Percentiles rank a stretch among this genome's conserved stretches.
These are phyloP conservation scores for Phlebopus sp. DNA, from an alignment of 1,284 basidiomycete species.

Conservation along the genomic window DNA sequence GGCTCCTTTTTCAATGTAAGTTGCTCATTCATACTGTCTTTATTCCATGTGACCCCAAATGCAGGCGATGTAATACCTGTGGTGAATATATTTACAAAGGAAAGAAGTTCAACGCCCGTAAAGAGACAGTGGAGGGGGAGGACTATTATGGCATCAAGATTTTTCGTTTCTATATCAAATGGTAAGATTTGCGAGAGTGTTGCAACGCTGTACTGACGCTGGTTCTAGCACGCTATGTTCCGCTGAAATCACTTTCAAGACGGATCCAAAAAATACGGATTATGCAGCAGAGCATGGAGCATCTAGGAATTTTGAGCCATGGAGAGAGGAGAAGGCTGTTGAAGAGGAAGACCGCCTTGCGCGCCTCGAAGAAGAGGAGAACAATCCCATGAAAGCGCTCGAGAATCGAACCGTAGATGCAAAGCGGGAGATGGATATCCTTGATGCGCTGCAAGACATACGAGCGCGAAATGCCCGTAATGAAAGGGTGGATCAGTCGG, in stretches of 20 bases:
- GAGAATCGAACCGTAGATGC: slow-evolving; percentile 91
- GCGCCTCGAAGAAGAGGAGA: slow-evolving; percentile 82
- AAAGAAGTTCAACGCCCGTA: slow-evolving; percentile 99
- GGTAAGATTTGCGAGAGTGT: slow-evolving; percentile 39
- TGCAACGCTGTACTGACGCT: slow-evolving; percentile 1
- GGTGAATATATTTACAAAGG: slow-evolving; percentile 98
- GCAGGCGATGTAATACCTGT: slow-evolving; percentile 87
- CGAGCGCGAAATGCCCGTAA: slow-evolving; percentile 89
- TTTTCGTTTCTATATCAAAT: slow-evolving; percentile 83
- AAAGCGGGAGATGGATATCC: slow-evolving; percentile 97
- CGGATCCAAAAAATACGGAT: slow-evolving; percentile 97
- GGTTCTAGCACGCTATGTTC: slow-evolving; percentile 80
- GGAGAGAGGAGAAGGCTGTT: slow-evolving; percentile 74
- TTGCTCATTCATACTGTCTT: slow-evolving; percentile 9
- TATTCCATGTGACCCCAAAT: slow-evolving; percentile 4
- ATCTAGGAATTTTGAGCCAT: slow-evolving; percentile 91
- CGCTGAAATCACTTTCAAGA: slow-evolving; percentile 99
- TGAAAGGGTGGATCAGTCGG: slow-evolving; percentile 72
- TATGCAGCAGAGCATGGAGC: slow-evolving; percentile 92
- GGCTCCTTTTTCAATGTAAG: slow-evolving; percentile 96
- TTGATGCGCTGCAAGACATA: slow-evolving; percentile 95
- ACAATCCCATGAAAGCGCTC: slow-evolving; percentile 95
- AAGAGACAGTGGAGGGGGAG: slow-evolving; percentile 96
- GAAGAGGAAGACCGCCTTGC: slow-evolving; percentile 77
- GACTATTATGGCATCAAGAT: slow-evolving; percentile 99